Base-by-base conservation (phyloP, 768 basidiomycete genomes). In the Terana coerulea region DNA sequence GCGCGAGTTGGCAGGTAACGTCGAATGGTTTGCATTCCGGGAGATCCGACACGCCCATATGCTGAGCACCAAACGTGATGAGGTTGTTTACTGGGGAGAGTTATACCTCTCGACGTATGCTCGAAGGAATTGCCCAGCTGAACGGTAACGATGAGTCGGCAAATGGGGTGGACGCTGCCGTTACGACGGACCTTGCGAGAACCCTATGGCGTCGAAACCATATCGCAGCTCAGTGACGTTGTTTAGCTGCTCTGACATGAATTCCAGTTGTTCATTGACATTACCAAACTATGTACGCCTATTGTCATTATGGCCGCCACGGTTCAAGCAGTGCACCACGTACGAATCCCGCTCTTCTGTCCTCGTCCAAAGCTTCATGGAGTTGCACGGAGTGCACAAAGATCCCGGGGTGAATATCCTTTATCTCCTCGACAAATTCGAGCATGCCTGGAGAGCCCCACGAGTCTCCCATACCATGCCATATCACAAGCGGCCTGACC, bases 171-270 rank as follows among this genome's bases (percentile, higher is more conserved):
- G n/a, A n/a, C n/a, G n/a, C n/a, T n/a, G n/a, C n/a, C n/a, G n/a
- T 6, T 10, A 5, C 14, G 15, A 47, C 64, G n/a, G 47, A 67
- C 86, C 91, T 77, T 94, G 91, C 1, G 91, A 93, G 67, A 94
- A 85, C 1, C 91, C 91, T 46, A 94, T 83, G 14, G 87, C 91
- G 62, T 92, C 90, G 58, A 93, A 94, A 2, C 91, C 91, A 25
- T 61, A 60, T 42, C 72, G 54, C 14, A 94, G 76, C 59, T 91
- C 83, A 1, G 80, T 74, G 29, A 93, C 76, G 1, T 67, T 73
- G 26, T 73, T 69, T 3, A 94, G 69, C 62, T 93, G 88, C 25
- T 75, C 70, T 12, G 85, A 75, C 5, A 86, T 90, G 26, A 75
- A 33, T 19, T 72, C 76, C 3, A 94, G 60, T 61, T 94, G 91